Percentiles rank a stretch among this genome's conserved stretches.
Conservation (phyloP, 2,329 filamentous ascomycete species). For the Pseudogymnoascus sp. region DNA sequence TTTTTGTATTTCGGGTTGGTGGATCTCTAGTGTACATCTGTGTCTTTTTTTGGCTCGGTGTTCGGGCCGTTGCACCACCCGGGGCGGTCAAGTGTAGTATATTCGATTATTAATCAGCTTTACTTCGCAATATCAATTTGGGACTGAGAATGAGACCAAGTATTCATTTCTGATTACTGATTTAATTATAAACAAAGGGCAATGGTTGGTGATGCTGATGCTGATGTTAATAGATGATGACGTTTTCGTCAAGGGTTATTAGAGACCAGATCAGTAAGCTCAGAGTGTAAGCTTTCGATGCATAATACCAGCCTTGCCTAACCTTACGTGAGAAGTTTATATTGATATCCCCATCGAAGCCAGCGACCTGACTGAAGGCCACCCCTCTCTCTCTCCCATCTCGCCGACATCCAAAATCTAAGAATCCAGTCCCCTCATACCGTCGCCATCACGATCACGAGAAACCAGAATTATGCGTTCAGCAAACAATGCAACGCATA, state of each 20-base stretch:
- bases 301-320: not conserved
- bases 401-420: no score
- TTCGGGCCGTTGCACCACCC: not conserved
- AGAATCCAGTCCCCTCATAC: no score
- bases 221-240: constrained; percentile 13
- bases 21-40: not conserved
- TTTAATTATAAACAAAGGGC: not conserved
- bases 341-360: not conserved
- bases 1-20: not conserved
- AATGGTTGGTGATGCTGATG: constrained; percentile 18
- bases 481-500: no score
- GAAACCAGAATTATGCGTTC: no score
- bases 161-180: not conserved
- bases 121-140: not conserved
- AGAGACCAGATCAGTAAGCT: no score
- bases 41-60: not conserved
- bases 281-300: not conserved
- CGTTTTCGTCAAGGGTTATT: not conserved
- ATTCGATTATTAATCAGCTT: not conserved
- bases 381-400: not conserved
- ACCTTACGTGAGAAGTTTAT: not conserved
- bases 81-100: not conserved
- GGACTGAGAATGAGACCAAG: not conserved
- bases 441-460: no score
- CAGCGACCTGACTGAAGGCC: not conserved